Evolutionary conservation across 768 basidiomycete genomes (phyloP).

Genomic region (Panellus pusillus): DNA sequence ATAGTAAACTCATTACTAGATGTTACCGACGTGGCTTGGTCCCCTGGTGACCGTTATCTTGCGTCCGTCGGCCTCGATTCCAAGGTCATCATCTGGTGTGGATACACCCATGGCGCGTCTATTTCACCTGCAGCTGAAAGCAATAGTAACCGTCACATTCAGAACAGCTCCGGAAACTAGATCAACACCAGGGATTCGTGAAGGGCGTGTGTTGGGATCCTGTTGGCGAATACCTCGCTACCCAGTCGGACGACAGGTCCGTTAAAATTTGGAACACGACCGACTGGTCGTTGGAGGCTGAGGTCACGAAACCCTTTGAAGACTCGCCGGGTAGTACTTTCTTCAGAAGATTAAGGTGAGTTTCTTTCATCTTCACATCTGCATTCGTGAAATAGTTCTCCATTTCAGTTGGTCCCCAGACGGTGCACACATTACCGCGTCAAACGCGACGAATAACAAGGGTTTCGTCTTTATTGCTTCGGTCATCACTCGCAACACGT

Average conservation of each 20-base stretch:
- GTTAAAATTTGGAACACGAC: conserved; percentile 97
- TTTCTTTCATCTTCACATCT: background rate
- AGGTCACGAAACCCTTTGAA: conserved; percentile 87
- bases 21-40: conserved; percentile 95
- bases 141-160: conserved; percentile 3
- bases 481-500: conserved; percentile 85
- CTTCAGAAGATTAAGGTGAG: conserved; percentile 84
- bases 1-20: conserved; percentile 58
- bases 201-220: conserved; percentile 99
- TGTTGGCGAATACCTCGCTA: conserved; percentile 96
- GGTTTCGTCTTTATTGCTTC: conserved; percentile 98
- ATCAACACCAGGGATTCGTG: conserved; percentile 92
- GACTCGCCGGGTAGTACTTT: conserved; percentile 94
- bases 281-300: conserved; percentile 86
- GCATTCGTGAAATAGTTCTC: background rate
- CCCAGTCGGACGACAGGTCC: conserved; percentile 93
- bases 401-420: conserved; percentile 91
- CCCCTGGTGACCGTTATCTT: conserved; percentile 86
- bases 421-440: conserved; percentile 96
- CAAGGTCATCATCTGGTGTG: conserved; percentile 91
- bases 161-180: conserved; percentile 85
- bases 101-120: conserved; percentile 77
- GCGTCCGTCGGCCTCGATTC: conserved; percentile 95
- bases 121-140: background rate
- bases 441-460: conserved; percentile 94